These are phyloP conservation scores for Volutella citrinella DNA, from an alignment of 2,329 filamentous ascomycete species.

Conservation along the genomic window DNA sequence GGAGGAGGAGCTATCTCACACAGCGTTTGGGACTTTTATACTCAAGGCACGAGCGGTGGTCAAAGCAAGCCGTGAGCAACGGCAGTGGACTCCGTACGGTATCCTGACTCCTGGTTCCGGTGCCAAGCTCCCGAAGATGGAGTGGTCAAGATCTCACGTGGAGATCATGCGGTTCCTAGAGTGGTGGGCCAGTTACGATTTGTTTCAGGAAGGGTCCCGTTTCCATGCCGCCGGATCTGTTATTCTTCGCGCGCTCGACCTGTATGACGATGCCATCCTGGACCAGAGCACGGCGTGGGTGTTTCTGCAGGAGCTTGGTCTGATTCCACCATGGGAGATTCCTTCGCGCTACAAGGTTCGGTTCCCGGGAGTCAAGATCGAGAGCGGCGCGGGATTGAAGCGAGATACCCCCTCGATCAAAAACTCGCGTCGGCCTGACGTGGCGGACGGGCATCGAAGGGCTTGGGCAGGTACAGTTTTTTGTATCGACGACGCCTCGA, in stretches of 20 bases:
- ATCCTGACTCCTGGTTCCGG: slow-evolving; percentile 33
- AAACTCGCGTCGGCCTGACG: slow-evolving; percentile 39
- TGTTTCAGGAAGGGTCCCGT: slow-evolving; percentile 50
- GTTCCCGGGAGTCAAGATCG: slow-evolving; percentile 47
- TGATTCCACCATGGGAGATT: slow-evolving; percentile 69
- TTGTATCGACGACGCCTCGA: slow-evolving; percentile 67
- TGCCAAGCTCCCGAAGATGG: slow-evolving; percentile 12
- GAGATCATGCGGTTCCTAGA: slow-evolving; percentile 67
- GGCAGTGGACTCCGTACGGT: slow-evolving; percentile 49
- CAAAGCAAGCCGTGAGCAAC: slow-evolving; percentile 46
- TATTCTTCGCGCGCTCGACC: slow-evolving; percentile 58
- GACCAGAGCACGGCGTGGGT: slow-evolving; percentile 51
- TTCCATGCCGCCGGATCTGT: slow-evolving; percentile 61
- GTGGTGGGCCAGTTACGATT: slow-evolving; percentile 58
- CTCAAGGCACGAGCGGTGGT: slow-evolving; percentile 48
- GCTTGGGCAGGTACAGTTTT: slow-evolving; percentile 62
- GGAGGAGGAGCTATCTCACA: slow-evolving; percentile 14
- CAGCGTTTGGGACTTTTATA: slow-evolving; percentile 43
- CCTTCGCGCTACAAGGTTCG: slow-evolving; percentile 58
- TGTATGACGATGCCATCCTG: slow-evolving; percentile 50
- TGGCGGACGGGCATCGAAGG: slow-evolving; percentile 49
- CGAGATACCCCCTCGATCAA: slow-evolving; percentile 33
- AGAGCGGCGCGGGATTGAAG: slow-evolving; percentile 39
- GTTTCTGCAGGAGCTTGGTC: slow-evolving; percentile 74
- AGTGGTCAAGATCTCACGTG: slow-evolving; percentile 31